phyloP scores from a whole-genome alignment of 140 eudicot genomes.

The Bidens hawaiensis region DNA sequence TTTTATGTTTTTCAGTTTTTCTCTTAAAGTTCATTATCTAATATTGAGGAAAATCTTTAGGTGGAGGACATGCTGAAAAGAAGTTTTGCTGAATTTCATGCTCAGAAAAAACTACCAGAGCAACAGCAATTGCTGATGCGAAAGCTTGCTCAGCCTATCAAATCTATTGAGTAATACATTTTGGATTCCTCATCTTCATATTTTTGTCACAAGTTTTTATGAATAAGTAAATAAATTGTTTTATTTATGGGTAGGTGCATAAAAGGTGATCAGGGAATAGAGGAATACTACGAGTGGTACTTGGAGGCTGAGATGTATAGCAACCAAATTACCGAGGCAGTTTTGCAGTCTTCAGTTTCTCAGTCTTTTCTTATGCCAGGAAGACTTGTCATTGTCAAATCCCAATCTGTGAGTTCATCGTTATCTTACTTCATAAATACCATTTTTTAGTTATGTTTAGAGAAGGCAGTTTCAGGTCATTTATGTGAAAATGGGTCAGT shows the following conservation, averaged over 20 bases:
- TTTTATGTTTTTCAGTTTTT: no score
- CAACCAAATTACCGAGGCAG: conserved; percentile 58
- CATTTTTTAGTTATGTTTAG: not conserved
- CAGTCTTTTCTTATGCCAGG: conserved; percentile 74
- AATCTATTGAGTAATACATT: conserved; percentile 73
- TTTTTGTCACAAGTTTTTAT: not conserved
- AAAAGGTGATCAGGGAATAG: conserved; percentile 97
- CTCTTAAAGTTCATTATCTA: conserved; percentile 1
- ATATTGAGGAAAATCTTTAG: conserved; percentile 33
- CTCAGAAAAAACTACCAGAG: conserved; percentile 97
- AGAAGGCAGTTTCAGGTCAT: not conserved
- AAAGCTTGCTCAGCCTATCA: conserved; percentile 91
- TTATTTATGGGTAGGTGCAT: conserved; percentile 57
- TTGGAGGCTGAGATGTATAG: conserved; percentile 73
- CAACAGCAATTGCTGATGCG: conserved; percentile 83
- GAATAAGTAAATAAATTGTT: not conserved
- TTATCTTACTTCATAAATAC: not conserved
- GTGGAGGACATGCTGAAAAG: conserved; percentile 99
- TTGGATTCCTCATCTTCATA: not conserved
- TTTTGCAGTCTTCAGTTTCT: conserved; percentile 58
- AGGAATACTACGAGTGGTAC: conserved; percentile 80
- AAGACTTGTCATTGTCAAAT: conserved; percentile 84
- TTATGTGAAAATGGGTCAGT: not conserved
- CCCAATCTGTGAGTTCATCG: conserved; percentile 63
- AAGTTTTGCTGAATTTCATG: conserved; percentile 99